These are phyloP conservation scores for Schrenkiella parvula DNA, from an alignment of 345 rosid species.

Conservation along the genomic window DNA sequence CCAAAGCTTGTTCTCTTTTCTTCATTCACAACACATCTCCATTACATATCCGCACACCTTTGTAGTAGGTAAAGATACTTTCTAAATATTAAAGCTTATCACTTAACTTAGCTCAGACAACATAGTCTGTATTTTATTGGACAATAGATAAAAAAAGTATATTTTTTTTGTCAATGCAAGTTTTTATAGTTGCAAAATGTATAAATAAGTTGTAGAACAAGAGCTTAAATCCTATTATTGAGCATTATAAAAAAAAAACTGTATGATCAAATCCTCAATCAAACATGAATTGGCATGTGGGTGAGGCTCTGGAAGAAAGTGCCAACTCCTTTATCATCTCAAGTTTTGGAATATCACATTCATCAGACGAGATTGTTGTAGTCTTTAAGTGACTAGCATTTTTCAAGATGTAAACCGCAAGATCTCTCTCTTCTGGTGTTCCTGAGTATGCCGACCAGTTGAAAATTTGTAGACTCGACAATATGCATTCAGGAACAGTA, in stretches of 20 bases:
- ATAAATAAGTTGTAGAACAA: too few species aligned
- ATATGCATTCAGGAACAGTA: background rate
- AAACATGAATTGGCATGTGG: background rate
- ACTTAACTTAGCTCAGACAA: background rate
- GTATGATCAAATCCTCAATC: background rate
- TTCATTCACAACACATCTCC: too few species aligned
- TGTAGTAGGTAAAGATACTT: background rate
- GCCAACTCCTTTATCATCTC: constrained; percentile 10
- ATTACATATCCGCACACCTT: too few species aligned
- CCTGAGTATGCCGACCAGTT: constrained; percentile 1
- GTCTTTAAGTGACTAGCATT: background rate
- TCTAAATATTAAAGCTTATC: too few species aligned
- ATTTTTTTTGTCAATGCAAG: too few species aligned
- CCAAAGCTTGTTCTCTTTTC: too few species aligned
- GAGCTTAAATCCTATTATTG: background rate
- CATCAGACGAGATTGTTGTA: background rate
- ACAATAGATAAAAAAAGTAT: background rate
- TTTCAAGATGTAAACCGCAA: constrained; percentile 1
- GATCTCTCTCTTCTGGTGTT: background rate
- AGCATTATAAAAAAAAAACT: background rate
- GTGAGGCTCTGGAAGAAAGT: constrained; percentile 5
- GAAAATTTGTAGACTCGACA: background rate
- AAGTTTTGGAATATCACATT: background rate
- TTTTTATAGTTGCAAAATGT: background rate
- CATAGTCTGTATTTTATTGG: background rate